Evolutionary conservation across 2,329 filamentous ascomycete genomes (phyloP).

Genomic region (Periconia sp.): DNA sequence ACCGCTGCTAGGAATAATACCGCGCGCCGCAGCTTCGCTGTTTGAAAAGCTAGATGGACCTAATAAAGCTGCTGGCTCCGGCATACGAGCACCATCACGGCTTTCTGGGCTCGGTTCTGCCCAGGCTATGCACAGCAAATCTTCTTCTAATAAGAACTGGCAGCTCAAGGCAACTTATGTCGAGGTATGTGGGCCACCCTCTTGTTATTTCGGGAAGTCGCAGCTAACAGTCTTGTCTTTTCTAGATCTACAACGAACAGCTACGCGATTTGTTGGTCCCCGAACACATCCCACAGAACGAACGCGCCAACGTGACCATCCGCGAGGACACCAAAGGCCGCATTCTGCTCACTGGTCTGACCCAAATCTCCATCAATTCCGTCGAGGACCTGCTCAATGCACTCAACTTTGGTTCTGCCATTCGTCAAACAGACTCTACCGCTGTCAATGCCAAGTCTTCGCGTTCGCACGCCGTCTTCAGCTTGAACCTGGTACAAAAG

Average conservation of each 20-base stretch:
- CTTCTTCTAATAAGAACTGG: conserved; percentile 73
- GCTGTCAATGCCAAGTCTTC: conserved; percentile 98
- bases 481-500: conserved; percentile 86
- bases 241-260: conserved; percentile 96
- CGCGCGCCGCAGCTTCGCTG: conserved; percentile 79
- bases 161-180: conserved; percentile 92
- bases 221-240: conserved; percentile 17
- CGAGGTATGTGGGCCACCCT: conserved; percentile 48
- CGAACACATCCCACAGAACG: conserved; percentile 67
- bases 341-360: conserved; percentile 88
- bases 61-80: conserved; percentile 69
- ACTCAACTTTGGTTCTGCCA: conserved; percentile 87
- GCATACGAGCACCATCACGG: conserved; percentile 76
- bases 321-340: conserved; percentile 93
- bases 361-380: conserved; percentile 84
- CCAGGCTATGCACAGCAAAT: conserved; percentile 44
- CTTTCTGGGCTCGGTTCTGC: conserved; percentile 66
- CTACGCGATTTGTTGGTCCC: conserved; percentile 85
- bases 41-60: conserved; percentile 81
- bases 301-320: conserved; percentile 82
- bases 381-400: conserved; percentile 88
- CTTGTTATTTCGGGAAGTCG: neutral
- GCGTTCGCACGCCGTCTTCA: conserved; percentile 96
- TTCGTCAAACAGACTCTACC: conserved; percentile 94
- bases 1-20: conserved; percentile 77